Base-by-base conservation (phyloP, 2,329 filamentous ascomycete species). In the Cercospora sojina region DNA sequence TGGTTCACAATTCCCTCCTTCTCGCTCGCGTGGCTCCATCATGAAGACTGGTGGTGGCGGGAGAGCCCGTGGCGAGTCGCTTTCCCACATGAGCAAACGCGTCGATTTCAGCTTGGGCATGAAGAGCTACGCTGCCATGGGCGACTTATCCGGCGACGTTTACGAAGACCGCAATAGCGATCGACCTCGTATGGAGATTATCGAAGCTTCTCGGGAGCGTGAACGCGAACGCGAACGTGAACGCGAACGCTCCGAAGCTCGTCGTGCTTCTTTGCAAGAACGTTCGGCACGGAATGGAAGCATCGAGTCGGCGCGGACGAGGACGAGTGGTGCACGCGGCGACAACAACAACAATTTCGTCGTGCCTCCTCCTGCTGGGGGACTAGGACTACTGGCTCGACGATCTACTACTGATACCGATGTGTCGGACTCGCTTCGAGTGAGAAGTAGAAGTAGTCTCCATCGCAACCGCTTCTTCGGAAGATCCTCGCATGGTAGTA, bases 61-160 rank as follows among this genome's bases (percentile, higher is more conserved):
- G 74, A 9, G 86, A 10, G 76, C 81, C 38, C 84, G 86, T 8
- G 84, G 83, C 32, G 86, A 89, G 69, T 86, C 87, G 0, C 78
- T 87, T 8, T 82, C 85, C 0, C 80, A 83, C 9, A 86, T 87
- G 81, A 81, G 82, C 38, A 87, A 86, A 63, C 86, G 88, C 29
- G 88, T 91, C 31, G 89, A 91, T 74, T 91, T 91, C 77, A 90
- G 88, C 1, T 81, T 91, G 2, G 89, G 89, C 31, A 89, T 90
- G 84, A 71, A 70, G 12, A 83, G 81, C 35, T 83, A 85, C 53
- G 81, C 89, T 47, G 83, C 83, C 3, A 82, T 85, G 1, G 82
- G 81, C 32, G 87, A 90, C 69, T 79, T 87, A 53, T 83, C 86
- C 67, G 87, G 86, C 55, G 89, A 91, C 72, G 85, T 91, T 0